Evolutionary conservation across 139 green algal genomes (phyloP).

Genomic region (Nannochloris sp.): DNA sequence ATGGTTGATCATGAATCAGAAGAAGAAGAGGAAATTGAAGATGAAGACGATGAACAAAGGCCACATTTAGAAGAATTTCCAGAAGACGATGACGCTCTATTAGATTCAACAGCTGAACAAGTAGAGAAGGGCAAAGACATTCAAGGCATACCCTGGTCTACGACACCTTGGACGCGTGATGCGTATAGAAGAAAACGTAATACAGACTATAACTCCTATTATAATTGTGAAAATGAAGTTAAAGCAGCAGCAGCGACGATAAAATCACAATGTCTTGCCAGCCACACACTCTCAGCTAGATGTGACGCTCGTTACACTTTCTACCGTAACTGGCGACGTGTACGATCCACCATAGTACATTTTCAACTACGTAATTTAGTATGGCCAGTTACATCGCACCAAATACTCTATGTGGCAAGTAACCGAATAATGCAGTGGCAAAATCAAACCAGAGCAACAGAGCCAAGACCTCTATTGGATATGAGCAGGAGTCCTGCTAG

Average conservation of each 20-base stretch:
- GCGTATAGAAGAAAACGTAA: constrained; percentile 55
- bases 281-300: not conserved
- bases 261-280: not conserved
- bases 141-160: constrained; percentile 55
- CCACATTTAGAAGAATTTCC: constrained; percentile 6
- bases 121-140: constrained; percentile 27
- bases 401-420: constrained; percentile 71
- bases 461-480: constrained; percentile 3
- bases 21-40: not conserved
- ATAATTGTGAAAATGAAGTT: constrained; percentile 63
- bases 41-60: too few relatives aligned
- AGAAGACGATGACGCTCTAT: constrained; percentile 17
- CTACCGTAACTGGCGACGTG: constrained; percentile 56
- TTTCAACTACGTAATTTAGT: constrained; percentile 94
- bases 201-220: constrained; percentile 79
- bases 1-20: constrained; percentile 1
- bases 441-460: constrained; percentile 17
- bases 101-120: constrained; percentile 33
- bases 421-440: constrained; percentile 74
- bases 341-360: constrained; percentile 73
- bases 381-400: constrained; percentile 68
- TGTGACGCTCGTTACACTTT: constrained; percentile 47
- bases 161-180: constrained; percentile 62
- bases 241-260: constrained; percentile 7
- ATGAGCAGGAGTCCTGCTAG: too few relatives aligned